Evolutionary conservation across 208 protist species (phyloP).

Genomic region (Trypanosoma conorhini): DNA sequence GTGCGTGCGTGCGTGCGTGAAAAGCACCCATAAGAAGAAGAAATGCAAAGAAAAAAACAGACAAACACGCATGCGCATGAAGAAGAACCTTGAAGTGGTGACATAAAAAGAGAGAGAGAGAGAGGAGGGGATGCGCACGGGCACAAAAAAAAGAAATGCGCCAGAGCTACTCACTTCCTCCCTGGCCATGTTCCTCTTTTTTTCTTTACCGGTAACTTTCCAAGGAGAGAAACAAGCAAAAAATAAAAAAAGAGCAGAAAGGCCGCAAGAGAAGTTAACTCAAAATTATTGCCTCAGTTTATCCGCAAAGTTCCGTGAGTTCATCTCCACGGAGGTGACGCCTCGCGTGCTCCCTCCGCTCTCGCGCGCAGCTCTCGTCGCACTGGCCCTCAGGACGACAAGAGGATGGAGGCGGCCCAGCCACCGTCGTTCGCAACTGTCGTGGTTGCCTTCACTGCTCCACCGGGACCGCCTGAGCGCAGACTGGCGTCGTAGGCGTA

Average conservation of each 20-base stretch:
- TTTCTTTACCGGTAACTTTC: conserved; percentile 1
- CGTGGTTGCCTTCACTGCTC: conserved; percentile 3
- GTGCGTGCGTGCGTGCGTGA: too few relatives aligned
- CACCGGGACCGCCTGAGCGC: neutral
- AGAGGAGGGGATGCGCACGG: neutral
- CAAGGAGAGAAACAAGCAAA: conserved; percentile 7
- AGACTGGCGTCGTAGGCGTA: conserved; percentile 54
- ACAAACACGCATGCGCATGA: neutral
- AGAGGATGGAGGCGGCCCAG: conserved; percentile 62
- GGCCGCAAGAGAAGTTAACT: neutral
- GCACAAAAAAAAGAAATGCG: neutral
- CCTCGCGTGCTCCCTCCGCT: neutral
- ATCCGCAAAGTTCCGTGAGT: too few relatives aligned
- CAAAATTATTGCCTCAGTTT: neutral
- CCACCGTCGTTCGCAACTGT: conserved; percentile 58
- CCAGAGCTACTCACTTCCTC: neutral
- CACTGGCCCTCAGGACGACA: conserved; percentile 8
- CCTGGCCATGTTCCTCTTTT: conserved; percentile 4
- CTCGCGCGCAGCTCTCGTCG: neutral
- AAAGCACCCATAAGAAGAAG: neutral
- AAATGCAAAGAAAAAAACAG: neutral
- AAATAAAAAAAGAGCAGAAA: neutral
- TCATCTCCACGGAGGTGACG: neutral
- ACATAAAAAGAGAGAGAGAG: neutral
- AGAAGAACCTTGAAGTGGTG: too few relatives aligned